Percentiles rank a stretch among this genome's conserved stretches.
Evolutionary conservation across 2,329 filamentous ascomycete genomes (phyloP).

Genomic region (Fusarium verticillioides): DNA sequence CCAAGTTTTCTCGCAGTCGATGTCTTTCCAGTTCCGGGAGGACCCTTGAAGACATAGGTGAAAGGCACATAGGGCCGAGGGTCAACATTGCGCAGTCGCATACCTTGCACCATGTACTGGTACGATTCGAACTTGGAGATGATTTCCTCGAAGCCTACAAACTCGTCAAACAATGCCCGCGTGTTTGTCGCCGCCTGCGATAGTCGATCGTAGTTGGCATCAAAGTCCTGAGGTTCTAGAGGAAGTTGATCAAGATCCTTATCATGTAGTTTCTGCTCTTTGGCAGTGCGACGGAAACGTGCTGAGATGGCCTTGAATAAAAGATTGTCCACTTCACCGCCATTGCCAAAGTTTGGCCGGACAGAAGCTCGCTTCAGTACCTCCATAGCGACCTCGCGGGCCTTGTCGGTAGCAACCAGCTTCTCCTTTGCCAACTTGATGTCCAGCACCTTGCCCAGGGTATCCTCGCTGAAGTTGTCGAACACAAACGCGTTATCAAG

Average conservation of each 20-base stretch:
- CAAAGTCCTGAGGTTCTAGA: constrained; percentile 60
- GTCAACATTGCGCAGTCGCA: constrained; percentile 64
- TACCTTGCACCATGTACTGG: constrained; percentile 62
- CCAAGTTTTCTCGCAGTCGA: constrained; percentile 76
- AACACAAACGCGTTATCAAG: constrained; percentile 73
- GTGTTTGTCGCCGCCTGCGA: constrained; percentile 56
- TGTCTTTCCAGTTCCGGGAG: constrained; percentile 77
- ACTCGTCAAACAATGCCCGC: constrained; percentile 65
- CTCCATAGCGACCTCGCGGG: constrained; percentile 66
- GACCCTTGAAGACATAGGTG: constrained; percentile 74
- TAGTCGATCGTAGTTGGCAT: constrained; percentile 67
- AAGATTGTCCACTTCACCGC: constrained; percentile 75
- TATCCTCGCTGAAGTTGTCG: constrained; percentile 71
- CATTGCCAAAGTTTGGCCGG: constrained; percentile 78
- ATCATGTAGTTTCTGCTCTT: constrained; percentile 31
- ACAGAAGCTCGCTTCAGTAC: constrained; percentile 71
- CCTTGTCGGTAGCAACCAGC: constrained; percentile 64
- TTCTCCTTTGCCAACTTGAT: constrained; percentile 70
- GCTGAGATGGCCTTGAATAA: constrained; percentile 42
- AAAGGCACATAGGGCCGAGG: constrained; percentile 66
- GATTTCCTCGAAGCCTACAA: constrained; percentile 68
- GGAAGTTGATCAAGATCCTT: constrained; percentile 39
- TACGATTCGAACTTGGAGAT: constrained; percentile 66
- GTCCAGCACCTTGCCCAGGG: constrained; percentile 71
- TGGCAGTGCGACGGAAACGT: constrained; percentile 40